These are phyloP conservation scores for Diversispora epigaea DNA, from an alignment of 192 early-diverging fungal genomes.

Conservation along the genomic window DNA sequence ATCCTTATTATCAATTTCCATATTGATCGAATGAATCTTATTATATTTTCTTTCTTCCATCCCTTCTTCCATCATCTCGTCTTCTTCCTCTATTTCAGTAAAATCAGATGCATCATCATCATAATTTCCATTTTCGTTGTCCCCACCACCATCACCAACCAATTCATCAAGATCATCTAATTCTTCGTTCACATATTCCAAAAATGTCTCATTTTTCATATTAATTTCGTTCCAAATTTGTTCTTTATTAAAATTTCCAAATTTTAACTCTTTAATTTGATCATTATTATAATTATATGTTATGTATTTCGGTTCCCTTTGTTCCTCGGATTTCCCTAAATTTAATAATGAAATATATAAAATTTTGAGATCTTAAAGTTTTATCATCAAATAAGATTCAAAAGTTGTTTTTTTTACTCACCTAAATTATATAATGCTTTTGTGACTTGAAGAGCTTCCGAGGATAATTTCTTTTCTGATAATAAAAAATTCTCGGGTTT, in stretches of 20 bases:
- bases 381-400: too few relatives aligned
- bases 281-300: slow-evolving; percentile 26
- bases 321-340: slow-evolving; percentile 44
- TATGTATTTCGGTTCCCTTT: slow-evolving; percentile 47
- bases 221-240: slow-evolving; percentile 95
- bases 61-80: too few relatives aligned
- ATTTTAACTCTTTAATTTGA: slow-evolving; percentile 61
- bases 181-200: slow-evolving; percentile 58
- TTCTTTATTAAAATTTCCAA: slow-evolving; percentile 73
- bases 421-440: slow-evolving; percentile 57
- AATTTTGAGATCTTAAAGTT: neutral
- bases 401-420: slow-evolving; percentile 32
- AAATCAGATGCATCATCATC: too few relatives aligned
- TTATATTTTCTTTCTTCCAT: too few relatives aligned
- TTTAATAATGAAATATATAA: neutral
- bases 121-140: too few relatives aligned
- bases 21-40: too few relatives aligned
- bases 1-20: too few relatives aligned
- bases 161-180: slow-evolving; percentile 39
- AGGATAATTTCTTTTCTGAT: slow-evolving; percentile 37
- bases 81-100: too few relatives aligned
- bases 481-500: slow-evolving; percentile 55
- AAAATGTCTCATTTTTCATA: slow-evolving; percentile 79
- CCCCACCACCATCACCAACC: neutral
- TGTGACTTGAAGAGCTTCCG: slow-evolving; percentile 44